Conservation (phyloP, 2,329 filamentous ascomycete genomes). For the Cladophialophora chaetospira region DNA sequence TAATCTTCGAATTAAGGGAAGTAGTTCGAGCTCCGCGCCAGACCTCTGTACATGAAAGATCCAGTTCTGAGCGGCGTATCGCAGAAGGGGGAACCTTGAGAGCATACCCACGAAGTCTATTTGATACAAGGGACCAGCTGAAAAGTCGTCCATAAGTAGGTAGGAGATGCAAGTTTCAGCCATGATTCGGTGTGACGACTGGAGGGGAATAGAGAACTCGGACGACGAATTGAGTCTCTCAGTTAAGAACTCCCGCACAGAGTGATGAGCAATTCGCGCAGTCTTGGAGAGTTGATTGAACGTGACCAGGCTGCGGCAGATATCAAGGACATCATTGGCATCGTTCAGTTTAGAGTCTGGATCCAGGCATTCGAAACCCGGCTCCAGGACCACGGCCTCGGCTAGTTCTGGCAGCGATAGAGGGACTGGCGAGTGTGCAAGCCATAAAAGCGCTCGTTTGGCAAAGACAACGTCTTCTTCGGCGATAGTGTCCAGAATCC, state of each 20-base stretch:
- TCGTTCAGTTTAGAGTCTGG: conserved; percentile 20
- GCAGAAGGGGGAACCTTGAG: conserved; percentile 14
- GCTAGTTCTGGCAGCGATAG: conserved; percentile 26
- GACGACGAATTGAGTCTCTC: conserved; percentile 7
- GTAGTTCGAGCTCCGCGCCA: conserved; percentile 18
- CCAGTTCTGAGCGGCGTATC: conserved; percentile 25
- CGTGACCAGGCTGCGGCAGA: conserved; percentile 24
- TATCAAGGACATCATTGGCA: conserved; percentile 24
- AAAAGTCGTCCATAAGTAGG: conserved; percentile 22
- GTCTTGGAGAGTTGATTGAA: conserved; percentile 16
- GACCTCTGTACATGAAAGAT: conserved; percentile 19
- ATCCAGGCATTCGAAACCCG: conserved; percentile 19
- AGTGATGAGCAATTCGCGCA: conserved; percentile 22
- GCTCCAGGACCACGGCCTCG: conserved; percentile 27
- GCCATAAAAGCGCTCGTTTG: conserved; percentile 21
- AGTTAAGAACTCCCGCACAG: conserved; percentile 24
- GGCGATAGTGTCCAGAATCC: conserved; percentile 22
- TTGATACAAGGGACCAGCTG: conserved; percentile 9
- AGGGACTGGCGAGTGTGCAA: conserved; percentile 25
- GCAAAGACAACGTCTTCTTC: conserved; percentile 21
- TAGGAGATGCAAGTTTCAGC: conserved; percentile 24
- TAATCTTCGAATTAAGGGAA: conserved; percentile 20
- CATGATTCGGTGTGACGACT: conserved; percentile 17
- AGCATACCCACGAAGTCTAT: conserved; percentile 7
- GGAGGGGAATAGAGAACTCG: conserved; percentile 16